Evolutionary conservation across 2,329 filamentous ascomycete species (phyloP), one percentile per base, ranked within the genome.

Genomic region (Endothia cerciana): DNA sequence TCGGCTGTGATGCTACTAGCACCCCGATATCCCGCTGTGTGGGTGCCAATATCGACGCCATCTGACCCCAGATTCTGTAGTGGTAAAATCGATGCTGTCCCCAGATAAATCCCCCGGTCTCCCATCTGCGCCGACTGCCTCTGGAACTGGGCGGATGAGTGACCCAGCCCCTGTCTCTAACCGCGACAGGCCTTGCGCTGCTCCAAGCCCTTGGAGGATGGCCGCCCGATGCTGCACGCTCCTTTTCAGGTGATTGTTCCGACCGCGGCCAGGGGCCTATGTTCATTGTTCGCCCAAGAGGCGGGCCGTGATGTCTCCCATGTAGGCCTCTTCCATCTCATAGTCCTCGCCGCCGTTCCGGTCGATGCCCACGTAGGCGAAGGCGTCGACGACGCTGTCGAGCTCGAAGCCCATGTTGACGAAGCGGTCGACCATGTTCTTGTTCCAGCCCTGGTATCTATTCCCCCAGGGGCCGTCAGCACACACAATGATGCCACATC

Each of bases 361-460:
- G 69, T 94, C 91, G 70, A 97, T 94, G 6, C 92, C 91, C 8
- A 95, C 89, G 68, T 86, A 91, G 62, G 90, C 84, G 73, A 97
- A 97, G 0, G 93, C 92, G 11, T 90, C 86, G 0, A 97, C 93
- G 1, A 98, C 93, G n/a, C 86, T 84, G 59, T 94, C 91, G 1
- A 97, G 85, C 65, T 93, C 89, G 72, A 98, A 98, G 13, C 94
- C 94, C 94, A 98, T 98, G 72, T 83, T 86, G 19, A 91, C 88
- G 72, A 98, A 98, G 4, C 90, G 86, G 73, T 95, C 89, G 70
- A 98, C 87, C 49, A 97, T 83, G 40, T 90, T 85, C 73, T 89
- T 91, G 78, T 93, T 94, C 78, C 97, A 98, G 2, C 95, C 94
- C 70, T 90, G 86, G 74, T 97, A 97, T 69, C 91, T 94, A 71